Evolutionary conservation across 148 eudicot species (phyloP).

Genomic region (Rhododendron vialii): DNA sequence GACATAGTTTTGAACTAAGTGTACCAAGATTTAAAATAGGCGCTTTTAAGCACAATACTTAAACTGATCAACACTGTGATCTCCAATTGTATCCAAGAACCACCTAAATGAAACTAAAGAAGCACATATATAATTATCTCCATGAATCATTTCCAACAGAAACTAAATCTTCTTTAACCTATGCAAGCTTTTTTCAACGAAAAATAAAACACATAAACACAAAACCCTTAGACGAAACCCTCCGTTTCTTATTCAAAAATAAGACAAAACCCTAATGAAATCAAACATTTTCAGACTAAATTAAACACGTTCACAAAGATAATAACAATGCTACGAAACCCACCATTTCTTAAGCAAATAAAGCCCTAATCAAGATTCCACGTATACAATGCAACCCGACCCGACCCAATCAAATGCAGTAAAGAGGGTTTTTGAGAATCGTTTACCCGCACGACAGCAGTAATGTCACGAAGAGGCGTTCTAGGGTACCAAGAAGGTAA

Average conservation of each 20-base stretch:
- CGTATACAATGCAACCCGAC: neutral
- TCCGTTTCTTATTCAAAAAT: neutral
- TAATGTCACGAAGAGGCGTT: conserved; percentile 54
- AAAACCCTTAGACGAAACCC: neutral
- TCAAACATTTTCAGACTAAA: neutral
- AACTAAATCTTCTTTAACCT: neutral
- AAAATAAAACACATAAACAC: neutral
- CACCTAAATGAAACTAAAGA: neutral
- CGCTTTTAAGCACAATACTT: neutral
- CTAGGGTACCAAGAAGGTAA: conserved; percentile 80
- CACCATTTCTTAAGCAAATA: neutral
- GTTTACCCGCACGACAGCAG: conserved; percentile 52
- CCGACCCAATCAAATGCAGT: neutral
- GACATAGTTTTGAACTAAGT: neutral
- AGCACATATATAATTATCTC: neutral
- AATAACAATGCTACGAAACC: neutral
- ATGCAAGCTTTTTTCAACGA: neutral
- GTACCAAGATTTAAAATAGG: neutral
- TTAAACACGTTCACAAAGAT: neutral
- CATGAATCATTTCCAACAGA: neutral
- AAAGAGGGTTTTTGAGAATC: neutral
- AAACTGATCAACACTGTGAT: too few species aligned
- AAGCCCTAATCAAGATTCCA: neutral
- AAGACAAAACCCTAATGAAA: neutral
- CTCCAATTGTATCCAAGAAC: neutral